Percentiles rank a stretch among this genome's conserved stretches.
Evolutionary conservation across 208 protist species (phyloP).

Genomic region (Wallacemonas sp.): DNA sequence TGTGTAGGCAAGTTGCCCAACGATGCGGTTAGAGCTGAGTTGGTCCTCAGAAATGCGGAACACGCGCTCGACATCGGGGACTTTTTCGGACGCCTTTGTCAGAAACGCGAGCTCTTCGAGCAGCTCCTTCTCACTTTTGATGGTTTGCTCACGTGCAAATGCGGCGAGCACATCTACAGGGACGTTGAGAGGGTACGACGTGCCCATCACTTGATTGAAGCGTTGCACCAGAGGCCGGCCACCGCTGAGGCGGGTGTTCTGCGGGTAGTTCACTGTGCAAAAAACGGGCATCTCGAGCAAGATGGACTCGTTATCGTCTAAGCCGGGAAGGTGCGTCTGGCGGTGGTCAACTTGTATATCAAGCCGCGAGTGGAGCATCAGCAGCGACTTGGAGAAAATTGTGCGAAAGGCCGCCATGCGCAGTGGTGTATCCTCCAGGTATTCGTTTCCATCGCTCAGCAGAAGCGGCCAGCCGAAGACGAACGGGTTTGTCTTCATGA

Average conservation of each 20-base stretch:
- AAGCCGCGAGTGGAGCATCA: constrained; percentile 82
- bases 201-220: constrained; percentile 90
- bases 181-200: constrained; percentile 83
- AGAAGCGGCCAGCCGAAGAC: constrained; percentile 92
- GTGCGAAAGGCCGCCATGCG: constrained; percentile 87
- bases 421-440: constrained; percentile 77
- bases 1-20: constrained; percentile 88
- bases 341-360: constrained; percentile 89
- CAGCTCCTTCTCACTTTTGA: constrained; percentile 74
- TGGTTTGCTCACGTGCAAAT: constrained; percentile 58
- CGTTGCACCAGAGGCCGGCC: constrained; percentile 82
- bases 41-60: constrained; percentile 81
- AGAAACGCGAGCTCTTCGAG: constrained; percentile 86
- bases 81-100: constrained; percentile 56
- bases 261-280: constrained; percentile 86
- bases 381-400: constrained; percentile 86
- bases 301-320: constrained; percentile 70
- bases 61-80: constrained; percentile 79
- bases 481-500: constrained; percentile 92
- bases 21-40: constrained; percentile 79
- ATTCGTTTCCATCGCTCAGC: constrained; percentile 85
- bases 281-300: constrained; percentile 89
- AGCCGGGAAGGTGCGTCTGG: constrained; percentile 48
- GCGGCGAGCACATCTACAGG: constrained; percentile 89
- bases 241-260: constrained; percentile 82